phyloP scores from a whole-genome alignment of 208 protist genomes.

The Acanthamoeba triangularis region DNA sequence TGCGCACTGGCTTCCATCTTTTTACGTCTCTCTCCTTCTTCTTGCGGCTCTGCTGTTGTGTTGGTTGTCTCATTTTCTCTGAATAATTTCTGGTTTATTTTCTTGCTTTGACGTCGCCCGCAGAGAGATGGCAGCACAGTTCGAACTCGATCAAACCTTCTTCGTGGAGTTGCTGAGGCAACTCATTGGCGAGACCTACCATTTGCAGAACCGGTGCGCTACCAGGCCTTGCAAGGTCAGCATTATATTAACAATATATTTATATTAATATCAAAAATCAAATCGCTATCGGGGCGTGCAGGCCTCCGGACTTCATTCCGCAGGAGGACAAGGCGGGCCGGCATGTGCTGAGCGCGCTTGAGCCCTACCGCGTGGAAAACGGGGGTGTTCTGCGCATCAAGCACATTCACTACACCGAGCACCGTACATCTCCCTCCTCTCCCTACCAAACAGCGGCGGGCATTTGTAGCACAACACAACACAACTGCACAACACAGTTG shows the following conservation, averaged over 20 bases:
- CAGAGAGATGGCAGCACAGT: neutral
- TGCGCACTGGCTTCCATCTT: no score
- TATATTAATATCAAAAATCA: neutral
- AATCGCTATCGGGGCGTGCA: neutral
- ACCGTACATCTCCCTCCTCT: neutral
- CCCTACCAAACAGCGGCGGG: neutral
- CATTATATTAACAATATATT: no score
- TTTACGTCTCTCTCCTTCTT: no score
- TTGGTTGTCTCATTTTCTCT: neutral
- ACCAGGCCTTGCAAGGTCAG: neutral
- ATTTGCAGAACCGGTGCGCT: slow-evolving; percentile 30
- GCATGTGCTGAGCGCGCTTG: slow-evolving; percentile 15
- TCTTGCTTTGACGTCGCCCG: neutral
- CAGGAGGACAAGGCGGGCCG: neutral
- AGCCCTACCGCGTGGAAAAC: slow-evolving; percentile 36
- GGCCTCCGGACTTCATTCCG: slow-evolving; percentile 41
- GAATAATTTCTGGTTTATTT: neutral
- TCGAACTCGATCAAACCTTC: neutral
- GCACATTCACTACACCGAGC: slow-evolving; percentile 15
- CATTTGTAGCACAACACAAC: no score
- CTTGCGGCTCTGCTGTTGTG: no score
- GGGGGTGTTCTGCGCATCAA: slow-evolving; percentile 24
- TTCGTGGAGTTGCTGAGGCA: neutral
- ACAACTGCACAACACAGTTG: no score
- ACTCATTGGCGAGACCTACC: neutral